A percentile compares a stretch with the other conserved stretches of the same genome.
Evolutionary conservation across 225 moss, liverwort and hornwort species (phyloP).

Genomic region (Neckera pumila): DNA sequence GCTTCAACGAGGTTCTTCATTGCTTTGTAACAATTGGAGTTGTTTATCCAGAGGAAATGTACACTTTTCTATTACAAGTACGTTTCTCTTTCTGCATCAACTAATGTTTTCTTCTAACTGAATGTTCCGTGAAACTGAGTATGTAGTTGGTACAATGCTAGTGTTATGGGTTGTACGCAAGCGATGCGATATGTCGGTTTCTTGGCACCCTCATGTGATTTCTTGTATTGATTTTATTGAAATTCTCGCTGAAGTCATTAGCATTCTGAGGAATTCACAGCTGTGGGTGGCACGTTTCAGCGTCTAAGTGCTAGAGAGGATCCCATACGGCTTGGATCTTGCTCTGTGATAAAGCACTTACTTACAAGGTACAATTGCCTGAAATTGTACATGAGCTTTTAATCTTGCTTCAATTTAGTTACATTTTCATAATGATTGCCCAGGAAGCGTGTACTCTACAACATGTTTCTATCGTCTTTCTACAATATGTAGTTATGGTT

Average conservation of each 20-base stretch:
- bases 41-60: constrained; percentile 78
- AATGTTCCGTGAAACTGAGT: neutral
- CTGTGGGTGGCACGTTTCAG: constrained; percentile 40
- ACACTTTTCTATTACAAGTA: constrained; percentile 65
- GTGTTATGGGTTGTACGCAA: neutral
- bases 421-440: neutral
- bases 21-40: constrained; percentile 82
- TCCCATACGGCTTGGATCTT: constrained; percentile 75
- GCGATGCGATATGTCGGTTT: neutral
- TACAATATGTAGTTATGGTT: neutral
- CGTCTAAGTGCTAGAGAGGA: constrained; percentile 75
- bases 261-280: neutral
- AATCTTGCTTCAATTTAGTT: neutral
- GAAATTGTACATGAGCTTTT: neutral
- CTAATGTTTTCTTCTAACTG: neutral
- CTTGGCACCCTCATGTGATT: neutral
- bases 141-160: neutral
- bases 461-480: neutral
- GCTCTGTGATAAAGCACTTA: constrained; percentile 82
- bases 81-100: constrained; percentile 1
- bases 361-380: constrained; percentile 55
- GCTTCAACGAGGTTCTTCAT: constrained; percentile 78
- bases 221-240: neutral
- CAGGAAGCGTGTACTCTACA: neutral
- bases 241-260: neutral